Evolutionary conservation across 257 asterid species (phyloP).

Genomic region (Nicotiana obtusifolia): DNA sequence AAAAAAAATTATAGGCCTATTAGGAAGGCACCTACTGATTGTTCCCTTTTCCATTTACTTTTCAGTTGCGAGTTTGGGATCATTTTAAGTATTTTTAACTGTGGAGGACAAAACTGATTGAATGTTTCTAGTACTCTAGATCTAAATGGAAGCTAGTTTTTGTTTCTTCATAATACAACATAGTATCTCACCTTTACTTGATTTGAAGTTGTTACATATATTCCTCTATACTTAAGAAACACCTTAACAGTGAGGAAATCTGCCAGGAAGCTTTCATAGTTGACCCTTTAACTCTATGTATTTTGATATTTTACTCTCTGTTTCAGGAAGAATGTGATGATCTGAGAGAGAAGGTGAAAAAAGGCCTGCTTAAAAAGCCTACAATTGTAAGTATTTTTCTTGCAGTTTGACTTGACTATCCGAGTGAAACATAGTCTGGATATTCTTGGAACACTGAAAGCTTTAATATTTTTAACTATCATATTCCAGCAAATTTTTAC

Average conservation of each 20-base stretch:
- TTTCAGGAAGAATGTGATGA: slow-evolving; percentile 74
- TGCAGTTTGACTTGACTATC: slow-evolving; percentile 1
- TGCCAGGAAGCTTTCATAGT: not conserved
- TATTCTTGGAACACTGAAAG: not conserved
- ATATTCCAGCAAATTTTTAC: not conserved
- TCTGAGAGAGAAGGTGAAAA: slow-evolving; percentile 41
- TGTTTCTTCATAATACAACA: not conserved
- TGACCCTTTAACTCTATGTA: not conserved
- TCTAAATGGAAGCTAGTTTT: not conserved
- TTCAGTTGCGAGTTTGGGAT: not conserved
- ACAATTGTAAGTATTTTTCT: slow-evolving; percentile 49
- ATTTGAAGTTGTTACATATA: not conserved
- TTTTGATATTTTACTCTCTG: not conserved
- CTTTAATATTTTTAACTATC: not conserved
- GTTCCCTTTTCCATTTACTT: not conserved
- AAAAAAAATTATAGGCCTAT: not conserved
- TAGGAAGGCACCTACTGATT: not conserved
- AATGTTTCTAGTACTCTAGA: not conserved
- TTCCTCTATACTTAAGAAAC: not conserved
- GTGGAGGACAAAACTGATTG: not conserved
- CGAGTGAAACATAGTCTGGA: not conserved
- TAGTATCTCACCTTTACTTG: not conserved
- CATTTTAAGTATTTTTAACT: not conserved
- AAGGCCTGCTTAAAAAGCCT: slow-evolving; percentile 62
- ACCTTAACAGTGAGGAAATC: not conserved